Evolutionary conservation across 495 filamentous ascomycete genomes (phyloP), one percentile per base, ranked within the genome.

Genomic region (Immersiella caudata): DNA sequence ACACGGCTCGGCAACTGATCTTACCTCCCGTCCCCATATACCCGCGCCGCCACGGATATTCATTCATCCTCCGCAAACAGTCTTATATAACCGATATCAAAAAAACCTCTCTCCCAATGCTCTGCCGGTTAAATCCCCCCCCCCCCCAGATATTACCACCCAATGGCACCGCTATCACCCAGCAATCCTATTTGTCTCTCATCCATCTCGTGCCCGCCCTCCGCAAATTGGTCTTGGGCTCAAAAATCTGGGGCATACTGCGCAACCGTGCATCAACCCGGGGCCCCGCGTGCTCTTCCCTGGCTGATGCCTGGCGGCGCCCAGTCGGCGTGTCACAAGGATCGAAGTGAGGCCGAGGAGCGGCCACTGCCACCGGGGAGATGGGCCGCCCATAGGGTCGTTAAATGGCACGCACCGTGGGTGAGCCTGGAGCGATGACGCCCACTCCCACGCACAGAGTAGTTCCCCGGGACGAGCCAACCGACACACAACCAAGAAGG

Each of bases 161-260:
- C 22, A 64, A 64, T 6, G 0, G 35, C 18, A 60, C 14, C 35
- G 16, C 68, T 6, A 60, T n/a, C 24, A 22, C 68, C n/a, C n/a
- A n/a, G n/a, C 68, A 70, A 70, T 67, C 25, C 52, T 11, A 2
- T 51, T 49, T 22, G 26, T 61, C 26, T 52, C 11, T 20, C 56
- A 6, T 52, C 18, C 6, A 11, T 60, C 60, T 58, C 56, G 56
- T 65, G 65, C 26, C 25, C 62, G 62, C 56, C n/a, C 50, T 24
- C 50, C 49, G 60, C 60, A 67, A 55, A 65, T 62, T 62, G 16
- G 5, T 29, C 40, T 49, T 40, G 59, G 55, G 40, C 51, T 22
- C 36, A 60, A 60, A 65, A 69, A 67, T 69, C 70, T 66, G 70
- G 70, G 70, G 70, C 64, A 61, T 65, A 65, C 61, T 69, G 67